A percentile compares a stretch with the other conserved stretches of the same genome.
Evolutionary conservation across 2,329 filamentous ascomycete genomes (phyloP).

Genomic region (Trichothecium roseum): DNA sequence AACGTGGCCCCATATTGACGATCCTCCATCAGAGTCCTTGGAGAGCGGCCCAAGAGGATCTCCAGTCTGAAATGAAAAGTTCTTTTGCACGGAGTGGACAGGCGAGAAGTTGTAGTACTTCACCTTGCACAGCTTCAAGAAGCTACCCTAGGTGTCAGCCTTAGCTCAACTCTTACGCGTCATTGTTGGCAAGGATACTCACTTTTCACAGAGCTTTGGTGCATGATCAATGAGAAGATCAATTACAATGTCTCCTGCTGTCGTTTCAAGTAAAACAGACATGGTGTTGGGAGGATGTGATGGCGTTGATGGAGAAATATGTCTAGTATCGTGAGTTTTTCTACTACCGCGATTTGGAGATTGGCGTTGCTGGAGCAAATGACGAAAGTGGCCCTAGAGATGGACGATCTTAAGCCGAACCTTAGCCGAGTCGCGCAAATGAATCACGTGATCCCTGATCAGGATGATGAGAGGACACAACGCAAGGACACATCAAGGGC

Average conservation of each 20-base stretch:
- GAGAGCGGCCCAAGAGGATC: constrained; percentile 85
- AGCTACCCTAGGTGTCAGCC: constrained; percentile 46
- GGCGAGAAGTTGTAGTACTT: constrained; percentile 99
- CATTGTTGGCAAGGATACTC: constrained; percentile 28
- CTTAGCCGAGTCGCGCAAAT: not conserved
- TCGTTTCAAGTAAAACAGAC: constrained; percentile 92
- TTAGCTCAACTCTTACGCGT: constrained; percentile 35
- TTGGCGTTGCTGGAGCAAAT: no score
- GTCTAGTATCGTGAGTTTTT: no score
- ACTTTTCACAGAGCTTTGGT: constrained; percentile 93
- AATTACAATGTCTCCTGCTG: constrained; percentile 85
- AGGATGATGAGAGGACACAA: no score
- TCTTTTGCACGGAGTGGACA: constrained; percentile 82
- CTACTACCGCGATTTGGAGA: no score
- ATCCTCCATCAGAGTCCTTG: constrained; percentile 79
- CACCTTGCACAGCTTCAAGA: constrained; percentile 95
- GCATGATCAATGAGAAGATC: constrained; percentile 84
- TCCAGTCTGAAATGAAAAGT: constrained; percentile 93
- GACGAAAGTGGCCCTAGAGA: no score
- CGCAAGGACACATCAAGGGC: no score
- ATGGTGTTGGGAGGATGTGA: constrained; percentile 49
- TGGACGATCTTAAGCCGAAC: no score
- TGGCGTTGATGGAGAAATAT: no score
- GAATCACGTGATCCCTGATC: no score
- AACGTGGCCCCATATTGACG: constrained; percentile 82